Conservation (phyloP, 1,284 basidiomycete species). For the Tylopilus orsonianus region DNA sequence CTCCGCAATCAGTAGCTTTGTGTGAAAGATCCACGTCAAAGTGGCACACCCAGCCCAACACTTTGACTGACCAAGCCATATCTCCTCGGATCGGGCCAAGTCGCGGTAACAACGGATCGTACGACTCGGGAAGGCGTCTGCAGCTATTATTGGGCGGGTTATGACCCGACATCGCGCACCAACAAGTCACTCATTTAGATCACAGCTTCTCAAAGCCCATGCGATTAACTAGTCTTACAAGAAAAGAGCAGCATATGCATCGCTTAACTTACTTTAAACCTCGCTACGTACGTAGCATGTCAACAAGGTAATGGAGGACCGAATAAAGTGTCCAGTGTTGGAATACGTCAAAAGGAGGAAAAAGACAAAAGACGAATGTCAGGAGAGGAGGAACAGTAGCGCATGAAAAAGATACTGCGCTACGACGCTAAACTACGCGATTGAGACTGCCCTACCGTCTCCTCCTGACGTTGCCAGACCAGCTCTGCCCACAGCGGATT, state of each 20-base stretch:
- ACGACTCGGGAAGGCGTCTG: no score
- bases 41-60: no score
- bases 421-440: constrained; percentile 8
- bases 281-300: constrained; percentile 18
- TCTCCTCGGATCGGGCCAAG: no score
- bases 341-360: no score
- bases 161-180: no score
- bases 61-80: no score
- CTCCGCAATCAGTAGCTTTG: no score
- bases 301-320: constrained; percentile 7
- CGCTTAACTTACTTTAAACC: not conserved
- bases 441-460: constrained; percentile 32
- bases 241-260: constrained; percentile 13
- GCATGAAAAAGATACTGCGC: not conserved
- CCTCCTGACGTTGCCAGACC: constrained; percentile 73
- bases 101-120: no score
- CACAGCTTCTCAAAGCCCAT: constrained; percentile 6
- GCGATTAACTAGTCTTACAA: constrained; percentile 24
- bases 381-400: constrained; percentile 5
- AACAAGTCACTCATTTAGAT: not conserved
- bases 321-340: no score
- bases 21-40: no score
- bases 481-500: constrained; percentile 91
- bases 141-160: no score
- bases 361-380: not conserved